Evolutionary conservation across 2,329 filamentous ascomycete genomes (phyloP).

Genomic region (Sphaerulina vaccinii): DNA sequence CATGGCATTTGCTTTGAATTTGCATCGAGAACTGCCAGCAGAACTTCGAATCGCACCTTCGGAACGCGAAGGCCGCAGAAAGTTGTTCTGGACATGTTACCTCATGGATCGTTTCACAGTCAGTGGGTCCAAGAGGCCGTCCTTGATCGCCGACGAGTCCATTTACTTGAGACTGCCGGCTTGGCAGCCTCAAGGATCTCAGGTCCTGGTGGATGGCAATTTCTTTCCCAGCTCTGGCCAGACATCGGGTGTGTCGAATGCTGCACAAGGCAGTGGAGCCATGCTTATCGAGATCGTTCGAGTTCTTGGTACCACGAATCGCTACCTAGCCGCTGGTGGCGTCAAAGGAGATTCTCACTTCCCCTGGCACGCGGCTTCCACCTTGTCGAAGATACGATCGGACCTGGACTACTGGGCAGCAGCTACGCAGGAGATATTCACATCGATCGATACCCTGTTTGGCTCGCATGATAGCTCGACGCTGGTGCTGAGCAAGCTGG

Average conservation of each 20-base stretch:
- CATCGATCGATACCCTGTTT: slow-evolving; percentile 71
- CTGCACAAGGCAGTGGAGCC: slow-evolving; percentile 70
- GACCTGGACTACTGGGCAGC: slow-evolving; percentile 83
- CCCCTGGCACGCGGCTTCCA: slow-evolving; percentile 84
- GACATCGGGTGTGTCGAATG: slow-evolving; percentile 51
- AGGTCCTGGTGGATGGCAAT: slow-evolving; percentile 69
- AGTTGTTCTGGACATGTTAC: slow-evolving; percentile 89
- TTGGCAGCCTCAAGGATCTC: slow-evolving; percentile 63
- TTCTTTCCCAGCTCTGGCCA: slow-evolving; percentile 72
- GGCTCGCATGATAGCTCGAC: slow-evolving; percentile 75
- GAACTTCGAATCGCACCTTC: slow-evolving; percentile 61
- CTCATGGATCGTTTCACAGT: slow-evolving; percentile 80
- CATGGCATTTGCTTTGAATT: slow-evolving; percentile 78
- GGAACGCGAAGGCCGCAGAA: slow-evolving; percentile 72
- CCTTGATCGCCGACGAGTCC: slow-evolving; percentile 74
- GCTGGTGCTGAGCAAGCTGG: slow-evolving; percentile 77
- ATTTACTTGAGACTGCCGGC: slow-evolving; percentile 74
- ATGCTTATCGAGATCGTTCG: slow-evolving; percentile 83
- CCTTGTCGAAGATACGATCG: slow-evolving; percentile 79
- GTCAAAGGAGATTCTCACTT: slow-evolving; percentile 89
- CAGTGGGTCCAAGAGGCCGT: slow-evolving; percentile 77
- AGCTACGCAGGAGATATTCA: slow-evolving; percentile 75
- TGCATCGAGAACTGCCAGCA: slow-evolving; percentile 72
- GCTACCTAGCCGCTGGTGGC: slow-evolving; percentile 79
- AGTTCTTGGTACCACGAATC: slow-evolving; percentile 78